Evolutionary conservation across 768 basidiomycete genomes (phyloP), one percentile per base, ranked within the genome.

Genomic region (Russula sp.): DNA sequence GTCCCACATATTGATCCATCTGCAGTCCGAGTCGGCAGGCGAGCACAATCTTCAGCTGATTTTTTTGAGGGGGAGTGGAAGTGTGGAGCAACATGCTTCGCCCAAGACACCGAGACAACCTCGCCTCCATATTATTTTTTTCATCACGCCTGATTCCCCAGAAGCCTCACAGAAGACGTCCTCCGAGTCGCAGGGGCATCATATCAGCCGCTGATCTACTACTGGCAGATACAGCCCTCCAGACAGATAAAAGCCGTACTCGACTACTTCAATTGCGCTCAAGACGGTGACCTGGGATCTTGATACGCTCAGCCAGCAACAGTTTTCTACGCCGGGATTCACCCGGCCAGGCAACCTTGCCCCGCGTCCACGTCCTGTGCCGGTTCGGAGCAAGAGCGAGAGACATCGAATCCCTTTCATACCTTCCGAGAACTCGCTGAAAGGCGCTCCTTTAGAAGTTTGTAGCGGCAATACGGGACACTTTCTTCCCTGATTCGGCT

Each of bases 231-330:
- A n/a, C 13, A 44, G 2, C 30, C 49, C 16, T 52, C 56, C 1
- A 3, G 11, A 30, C 62, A 57, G 30, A 24, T 26, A 20, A 13
- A 51, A 3, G 49, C 42, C 10, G 49, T 61, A 32, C 52, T 55
- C 32, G 44, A 55, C 32, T 28, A 54, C 42, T 42, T 32, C 48
- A 46, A 40, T 9, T 42, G 5, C 3, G n/a, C 61, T 57, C 61
- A 56, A 24, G 28, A 28, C 7, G n/a, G n/a, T n/a, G n/a, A n/a
- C n/a, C 22, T 44, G 38, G 38, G 49, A 63, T 6, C 20, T 63
- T 1, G 50, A 63, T 16, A 26, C 28, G 18, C 38, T 44, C 36
- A 24, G 38, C 38, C n/a, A n/a, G 28, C 7, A n/a, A n/a, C 28
- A 2, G 28, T 2, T 51, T 28, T 34, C 48, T 9, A 32, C 62